A percentile compares a stretch with the other conserved stretches of the same genome.
phyloP scores from a whole-genome alignment of 352 stramenopile genomes.

The Phytophthora cryptogea region DNA sequence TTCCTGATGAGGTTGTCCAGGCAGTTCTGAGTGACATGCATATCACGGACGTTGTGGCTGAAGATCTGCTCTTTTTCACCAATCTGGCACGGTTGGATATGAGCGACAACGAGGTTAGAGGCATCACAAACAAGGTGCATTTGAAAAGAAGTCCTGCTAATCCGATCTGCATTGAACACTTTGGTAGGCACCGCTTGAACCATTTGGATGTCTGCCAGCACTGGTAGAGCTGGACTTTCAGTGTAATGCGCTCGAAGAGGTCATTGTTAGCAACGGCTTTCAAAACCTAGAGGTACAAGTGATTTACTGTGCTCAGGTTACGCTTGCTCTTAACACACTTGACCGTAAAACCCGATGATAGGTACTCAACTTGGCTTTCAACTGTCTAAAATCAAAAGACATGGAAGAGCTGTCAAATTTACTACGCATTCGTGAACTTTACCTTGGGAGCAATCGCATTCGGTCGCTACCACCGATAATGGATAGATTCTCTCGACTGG shows the following conservation, averaged over 20 bases:
- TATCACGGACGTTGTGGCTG: constrained; percentile 64
- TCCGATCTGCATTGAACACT: neutral
- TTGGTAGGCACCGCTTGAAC: constrained; percentile 56
- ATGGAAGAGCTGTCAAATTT: constrained; percentile 73
- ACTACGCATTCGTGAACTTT: constrained; percentile 79
- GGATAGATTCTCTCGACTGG: constrained; percentile 74
- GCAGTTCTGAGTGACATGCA: constrained; percentile 62
- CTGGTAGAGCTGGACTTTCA: constrained; percentile 80
- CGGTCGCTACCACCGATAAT: constrained; percentile 72
- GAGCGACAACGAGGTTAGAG: constrained; percentile 78
- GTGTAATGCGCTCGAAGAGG: constrained; percentile 69
- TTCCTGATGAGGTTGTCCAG: constrained; percentile 75
- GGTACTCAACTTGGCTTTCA: constrained; percentile 83
- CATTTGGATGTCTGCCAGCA: constrained; percentile 66
- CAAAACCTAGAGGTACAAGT: constrained; percentile 57
- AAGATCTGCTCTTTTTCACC: constrained; percentile 82
- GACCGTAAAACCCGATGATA: constrained; percentile 12
- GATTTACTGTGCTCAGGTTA: neutral
- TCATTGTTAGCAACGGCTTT: constrained; percentile 60
- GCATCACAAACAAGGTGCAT: neutral
- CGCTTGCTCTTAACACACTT: neutral
- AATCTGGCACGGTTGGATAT: constrained; percentile 77
- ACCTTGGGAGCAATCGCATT: constrained; percentile 76
- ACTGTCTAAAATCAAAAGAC: constrained; percentile 66
- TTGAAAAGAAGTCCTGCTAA: neutral